phyloP scores from a whole-genome alignment of 2,329 filamentous ascomycete species.

The Alternaria gansuensis region DNA sequence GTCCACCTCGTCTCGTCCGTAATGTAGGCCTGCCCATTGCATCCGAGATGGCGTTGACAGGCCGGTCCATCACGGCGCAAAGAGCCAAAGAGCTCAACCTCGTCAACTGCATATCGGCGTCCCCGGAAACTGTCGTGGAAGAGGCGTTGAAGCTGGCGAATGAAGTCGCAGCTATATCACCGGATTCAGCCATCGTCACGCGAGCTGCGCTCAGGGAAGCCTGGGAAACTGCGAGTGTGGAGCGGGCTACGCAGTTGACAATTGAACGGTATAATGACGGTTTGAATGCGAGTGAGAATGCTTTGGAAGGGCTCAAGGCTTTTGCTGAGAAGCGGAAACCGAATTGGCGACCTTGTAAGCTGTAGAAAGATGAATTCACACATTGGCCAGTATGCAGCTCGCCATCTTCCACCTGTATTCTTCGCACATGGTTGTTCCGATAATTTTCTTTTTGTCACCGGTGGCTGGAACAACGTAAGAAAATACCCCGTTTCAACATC shows the following conservation, averaged over 20 bases:
- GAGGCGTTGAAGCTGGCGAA: constrained; percentile 51
- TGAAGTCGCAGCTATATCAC: constrained; percentile 48
- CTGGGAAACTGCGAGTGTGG: constrained; percentile 49
- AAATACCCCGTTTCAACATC: no score
- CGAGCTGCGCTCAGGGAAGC: constrained; percentile 47
- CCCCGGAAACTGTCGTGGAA: constrained; percentile 47
- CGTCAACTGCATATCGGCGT: constrained; percentile 53
- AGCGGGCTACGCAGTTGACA: constrained; percentile 54
- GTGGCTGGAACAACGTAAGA: background rate
- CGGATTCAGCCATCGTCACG: constrained; percentile 52
- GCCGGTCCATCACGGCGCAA: constrained; percentile 56
- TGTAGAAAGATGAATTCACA: constrained; percentile 30
- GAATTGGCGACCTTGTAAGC: constrained; percentile 60
- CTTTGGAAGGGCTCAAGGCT: constrained; percentile 60
- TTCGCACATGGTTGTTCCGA: background rate
- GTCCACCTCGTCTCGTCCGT: constrained; percentile 61
- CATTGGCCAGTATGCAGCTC: background rate
- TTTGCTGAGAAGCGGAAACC: constrained; percentile 63
- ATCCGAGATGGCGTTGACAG: constrained; percentile 61
- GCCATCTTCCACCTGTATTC: background rate
- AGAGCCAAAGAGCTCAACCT: constrained; percentile 56
- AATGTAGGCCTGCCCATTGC: constrained; percentile 60
- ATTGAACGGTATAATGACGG: constrained; percentile 54
- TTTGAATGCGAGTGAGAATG: constrained; percentile 58
- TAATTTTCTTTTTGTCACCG: background rate